Evolutionary conservation across 495 filamentous ascomycete species (phyloP).

Genomic region (Penicillium ochrochloron): DNA sequence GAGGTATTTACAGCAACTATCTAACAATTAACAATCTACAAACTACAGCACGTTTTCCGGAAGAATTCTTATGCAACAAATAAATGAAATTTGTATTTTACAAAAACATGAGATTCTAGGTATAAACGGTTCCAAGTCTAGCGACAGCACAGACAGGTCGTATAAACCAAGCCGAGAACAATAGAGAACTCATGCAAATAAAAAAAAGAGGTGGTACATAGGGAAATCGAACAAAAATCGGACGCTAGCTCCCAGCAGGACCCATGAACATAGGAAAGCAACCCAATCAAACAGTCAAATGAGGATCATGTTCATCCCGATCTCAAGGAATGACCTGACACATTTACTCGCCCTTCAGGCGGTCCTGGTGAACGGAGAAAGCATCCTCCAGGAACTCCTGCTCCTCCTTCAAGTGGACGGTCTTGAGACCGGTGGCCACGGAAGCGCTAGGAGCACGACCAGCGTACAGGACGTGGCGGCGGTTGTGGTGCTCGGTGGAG

Average conservation of each 20-base stretch:
- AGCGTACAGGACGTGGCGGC: conserved; percentile 96
- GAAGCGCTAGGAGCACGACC: conserved; percentile 87
- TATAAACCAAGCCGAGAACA: conserved; percentile 35
- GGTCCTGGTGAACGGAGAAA: conserved; percentile 63
- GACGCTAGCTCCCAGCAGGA: conserved; percentile 39
- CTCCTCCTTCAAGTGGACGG: conserved; percentile 90
- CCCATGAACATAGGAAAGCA: conserved; percentile 36
- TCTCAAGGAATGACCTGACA: conserved; percentile 13
- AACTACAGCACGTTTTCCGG: neutral
- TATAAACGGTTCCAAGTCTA: conserved; percentile 31
- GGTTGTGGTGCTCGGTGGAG: conserved; percentile 84
- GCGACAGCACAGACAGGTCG: conserved; percentile 37
- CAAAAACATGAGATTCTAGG: conserved; percentile 30
- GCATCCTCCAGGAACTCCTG: conserved; percentile 82
- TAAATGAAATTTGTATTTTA: conserved; percentile 39
- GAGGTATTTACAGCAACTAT: neutral
- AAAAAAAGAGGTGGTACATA: conserved; percentile 33
- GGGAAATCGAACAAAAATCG: conserved; percentile 29
- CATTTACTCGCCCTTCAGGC: conserved; percentile 59
- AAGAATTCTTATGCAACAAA: conserved; percentile 13
- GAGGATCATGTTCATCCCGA: conserved; percentile 2
- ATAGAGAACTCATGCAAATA: conserved; percentile 40
- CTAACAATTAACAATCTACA: neutral
- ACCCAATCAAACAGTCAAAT: conserved; percentile 24
- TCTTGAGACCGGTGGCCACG: conserved; percentile 92